phyloP scores from a whole-genome alignment of 176 grass and related monocot genomes.

The Oryza nivara region DNA sequence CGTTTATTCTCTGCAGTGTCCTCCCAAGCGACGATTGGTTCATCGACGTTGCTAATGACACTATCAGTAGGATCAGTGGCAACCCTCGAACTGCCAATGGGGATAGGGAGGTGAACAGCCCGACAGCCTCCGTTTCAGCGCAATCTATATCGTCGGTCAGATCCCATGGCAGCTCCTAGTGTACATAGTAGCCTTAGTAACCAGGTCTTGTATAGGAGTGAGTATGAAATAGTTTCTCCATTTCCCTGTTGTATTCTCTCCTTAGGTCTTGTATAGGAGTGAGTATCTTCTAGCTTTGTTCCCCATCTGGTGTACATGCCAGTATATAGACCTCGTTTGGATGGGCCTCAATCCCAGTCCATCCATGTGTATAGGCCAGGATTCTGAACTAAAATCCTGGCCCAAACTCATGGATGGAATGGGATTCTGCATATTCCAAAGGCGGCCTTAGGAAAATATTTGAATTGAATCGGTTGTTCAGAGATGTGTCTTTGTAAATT shows the following conservation, averaged over 20 bases:
- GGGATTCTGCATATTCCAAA: neutral
- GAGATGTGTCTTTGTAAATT: neutral
- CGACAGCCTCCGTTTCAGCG: constrained; percentile 87
- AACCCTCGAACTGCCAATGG: constrained; percentile 54
- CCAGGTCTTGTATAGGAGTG: constrained; percentile 41
- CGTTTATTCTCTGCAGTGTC: constrained; percentile 35
- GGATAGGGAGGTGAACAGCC: constrained; percentile 79
- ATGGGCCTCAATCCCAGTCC: neutral
- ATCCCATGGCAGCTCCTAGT: constrained; percentile 65
- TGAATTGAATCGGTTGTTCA: neutral
- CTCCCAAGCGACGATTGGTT: constrained; percentile 86
- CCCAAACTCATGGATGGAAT: too few relatives aligned
- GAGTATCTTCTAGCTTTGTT: neutral
- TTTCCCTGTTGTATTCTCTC: neutral
- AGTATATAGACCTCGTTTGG: constrained; percentile 8
- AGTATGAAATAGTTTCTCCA: neutral
- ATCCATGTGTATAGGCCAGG: neutral
- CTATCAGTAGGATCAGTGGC: constrained; percentile 77
- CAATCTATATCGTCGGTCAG: constrained; percentile 78
- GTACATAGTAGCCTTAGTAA: constrained; percentile 30
- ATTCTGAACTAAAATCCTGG: neutral
- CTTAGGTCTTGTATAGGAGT: neutral
- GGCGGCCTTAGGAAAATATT: neutral
- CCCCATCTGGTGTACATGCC: neutral
- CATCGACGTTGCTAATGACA: constrained; percentile 72